A percentile compares a stretch with the other conserved stretches of the same genome.
These are phyloP conservation scores for Nakazawaea pomicola DNA, from an alignment of 805 yeast genomes.

Conservation along the genomic window DNA sequence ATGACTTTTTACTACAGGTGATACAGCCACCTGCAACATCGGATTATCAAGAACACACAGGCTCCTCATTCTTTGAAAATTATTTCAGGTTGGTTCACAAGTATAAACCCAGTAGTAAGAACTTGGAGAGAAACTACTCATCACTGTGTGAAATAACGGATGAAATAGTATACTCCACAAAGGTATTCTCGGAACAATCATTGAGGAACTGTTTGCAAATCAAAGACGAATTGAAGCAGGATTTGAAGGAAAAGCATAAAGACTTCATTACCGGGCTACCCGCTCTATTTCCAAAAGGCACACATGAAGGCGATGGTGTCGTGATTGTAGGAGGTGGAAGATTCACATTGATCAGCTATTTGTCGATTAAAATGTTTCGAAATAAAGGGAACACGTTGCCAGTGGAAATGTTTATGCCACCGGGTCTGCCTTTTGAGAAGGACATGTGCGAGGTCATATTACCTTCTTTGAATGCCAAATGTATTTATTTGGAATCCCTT, in stretches of 20 bases:
- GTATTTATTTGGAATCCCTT: constrained; percentile 48
- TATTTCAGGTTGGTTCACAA: too few species aligned
- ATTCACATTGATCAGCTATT: constrained; percentile 57
- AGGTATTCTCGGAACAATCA: too few species aligned
- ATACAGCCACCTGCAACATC: too few species aligned
- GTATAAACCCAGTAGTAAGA: too few species aligned
- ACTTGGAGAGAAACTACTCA: too few species aligned
- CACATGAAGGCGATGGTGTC: constrained; percentile 52
- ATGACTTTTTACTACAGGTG: too few species aligned
- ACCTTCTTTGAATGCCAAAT: constrained; percentile 50
- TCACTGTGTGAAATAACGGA: too few species aligned
- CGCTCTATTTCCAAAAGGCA: constrained; percentile 28
- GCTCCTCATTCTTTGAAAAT: too few species aligned
- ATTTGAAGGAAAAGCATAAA: constrained; percentile 41
- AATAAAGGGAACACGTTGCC: constrained; percentile 43
- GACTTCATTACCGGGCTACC: constrained; percentile 38
- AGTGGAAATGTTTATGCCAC: constrained; percentile 44
- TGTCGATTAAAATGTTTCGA: constrained; percentile 45
- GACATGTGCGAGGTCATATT: constrained; percentile 38
- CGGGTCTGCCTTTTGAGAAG: constrained; percentile 32
- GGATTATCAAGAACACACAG: too few species aligned
- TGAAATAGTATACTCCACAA: too few species aligned
- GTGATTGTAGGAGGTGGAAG: constrained; percentile 72
- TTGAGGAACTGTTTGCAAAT: background rate
- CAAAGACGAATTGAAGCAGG: background rate